Evolutionary conservation across 345 rosid species (phyloP).

Genomic region (Moringa oleifera): DNA sequence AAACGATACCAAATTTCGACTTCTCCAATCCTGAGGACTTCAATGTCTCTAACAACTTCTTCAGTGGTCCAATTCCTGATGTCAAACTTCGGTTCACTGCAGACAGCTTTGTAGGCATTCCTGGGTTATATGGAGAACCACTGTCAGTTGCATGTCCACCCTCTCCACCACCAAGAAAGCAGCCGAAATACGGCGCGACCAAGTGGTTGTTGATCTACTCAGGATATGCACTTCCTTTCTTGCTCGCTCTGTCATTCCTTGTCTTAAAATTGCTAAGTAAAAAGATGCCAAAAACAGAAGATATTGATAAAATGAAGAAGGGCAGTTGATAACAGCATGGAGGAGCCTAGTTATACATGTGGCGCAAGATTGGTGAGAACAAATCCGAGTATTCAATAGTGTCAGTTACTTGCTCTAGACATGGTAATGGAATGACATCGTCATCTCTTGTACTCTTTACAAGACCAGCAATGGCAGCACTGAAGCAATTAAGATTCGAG

Average conservation of each 20-base stretch:
- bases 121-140: slow-evolving; percentile 38
- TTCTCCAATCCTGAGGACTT: slow-evolving; percentile 37
- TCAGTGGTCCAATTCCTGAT: slow-evolving; percentile 50
- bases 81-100: slow-evolving; percentile 28
- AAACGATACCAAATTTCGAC: slow-evolving; percentile 37
- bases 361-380: slow-evolving; percentile 17
- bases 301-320: neutral
- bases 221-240: slow-evolving; percentile 34
- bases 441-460: slow-evolving; percentile 40
- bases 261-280: slow-evolving; percentile 22
- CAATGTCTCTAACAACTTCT: slow-evolving; percentile 59
- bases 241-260: slow-evolving; percentile 20
- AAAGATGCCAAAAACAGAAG: slow-evolving; percentile 15
- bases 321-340: slow-evolving; percentile 11
- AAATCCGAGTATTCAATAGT: slow-evolving; percentile 46
- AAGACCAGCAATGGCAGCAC: slow-evolving; percentile 29
- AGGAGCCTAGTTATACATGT: slow-evolving; percentile 17
- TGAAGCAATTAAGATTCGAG: slow-evolving; percentile 34
- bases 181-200: slow-evolving; percentile 12
- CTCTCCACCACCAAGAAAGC: slow-evolving; percentile 13
- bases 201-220: slow-evolving; percentile 30
- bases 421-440: slow-evolving; percentile 29
- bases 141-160: slow-evolving; percentile 34
- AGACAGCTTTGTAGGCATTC: slow-evolving; percentile 41
- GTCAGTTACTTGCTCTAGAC: no score